Percentiles rank a stretch among this genome's conserved stretches.
These are phyloP conservation scores for Dactylorhiza incarnata DNA, from an alignment of 106 monocot species.

Conservation along the genomic window DNA sequence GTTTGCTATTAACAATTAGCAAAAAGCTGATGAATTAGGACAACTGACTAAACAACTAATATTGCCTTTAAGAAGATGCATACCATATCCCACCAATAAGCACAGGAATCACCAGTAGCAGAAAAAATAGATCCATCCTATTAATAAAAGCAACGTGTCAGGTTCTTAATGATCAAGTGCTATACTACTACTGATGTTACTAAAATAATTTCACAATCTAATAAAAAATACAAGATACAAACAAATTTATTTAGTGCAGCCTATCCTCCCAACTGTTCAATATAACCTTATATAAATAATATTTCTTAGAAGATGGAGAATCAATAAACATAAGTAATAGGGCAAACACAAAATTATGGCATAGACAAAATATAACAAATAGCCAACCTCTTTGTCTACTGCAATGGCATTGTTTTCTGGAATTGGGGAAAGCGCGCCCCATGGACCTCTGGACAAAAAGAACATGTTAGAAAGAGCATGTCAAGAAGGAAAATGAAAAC, in stretches of 20 bases:
- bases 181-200: not conserved
- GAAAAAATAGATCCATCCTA: constrained; percentile 87
- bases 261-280: not conserved
- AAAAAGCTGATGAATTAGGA: not conserved
- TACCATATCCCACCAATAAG: constrained; percentile 99
- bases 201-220: not conserved
- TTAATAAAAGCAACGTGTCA: constrained; percentile 7
- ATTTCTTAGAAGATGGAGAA: not conserved
- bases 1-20: no score
- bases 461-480: not conserved
- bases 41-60: not conserved
- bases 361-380: not conserved
- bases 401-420: constrained; percentile 98
- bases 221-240: not conserved
- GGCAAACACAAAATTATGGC: not conserved
- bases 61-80: constrained; percentile 18
- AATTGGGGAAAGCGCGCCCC: constrained; percentile 81
- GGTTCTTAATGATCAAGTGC: not conserved
- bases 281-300: not conserved
- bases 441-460: constrained; percentile 56
- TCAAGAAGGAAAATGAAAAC: not conserved
- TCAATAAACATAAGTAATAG: not conserved
- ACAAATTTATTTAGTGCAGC: not conserved
- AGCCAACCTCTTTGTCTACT: constrained; percentile 49
- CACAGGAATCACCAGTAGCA: constrained; percentile 88